phyloP scores from a whole-genome alignment of 2,329 filamentous ascomycete species.

The Sporothrix pseudoabietina region DNA sequence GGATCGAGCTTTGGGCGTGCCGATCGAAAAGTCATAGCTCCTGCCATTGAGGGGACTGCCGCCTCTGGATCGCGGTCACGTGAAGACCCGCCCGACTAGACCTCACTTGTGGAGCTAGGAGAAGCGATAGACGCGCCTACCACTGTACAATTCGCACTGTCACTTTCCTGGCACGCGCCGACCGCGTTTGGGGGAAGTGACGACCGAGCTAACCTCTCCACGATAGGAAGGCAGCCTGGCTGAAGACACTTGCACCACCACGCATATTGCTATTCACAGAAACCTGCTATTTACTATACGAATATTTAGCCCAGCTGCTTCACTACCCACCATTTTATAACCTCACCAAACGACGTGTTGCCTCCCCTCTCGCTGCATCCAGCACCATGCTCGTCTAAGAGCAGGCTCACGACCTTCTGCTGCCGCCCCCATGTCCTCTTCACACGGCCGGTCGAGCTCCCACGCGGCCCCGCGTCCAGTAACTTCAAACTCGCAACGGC shows the following conservation, averaged over 20 bases:
- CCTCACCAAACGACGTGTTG: background rate
- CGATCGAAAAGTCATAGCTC: slow-evolving; percentile 16
- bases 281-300: slow-evolving; percentile 12
- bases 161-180: slow-evolving; percentile 21
- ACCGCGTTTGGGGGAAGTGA: slow-evolving; percentile 27
- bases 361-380: background rate
- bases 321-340: background rate
- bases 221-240: slow-evolving; percentile 12
- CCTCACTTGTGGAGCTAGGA: background rate
- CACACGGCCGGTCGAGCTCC: slow-evolving; percentile 36
- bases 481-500: slow-evolving; percentile 34
- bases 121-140: background rate
- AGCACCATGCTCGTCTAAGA: slow-evolving; percentile 25
- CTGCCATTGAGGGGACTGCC: background rate
- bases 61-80: background rate
- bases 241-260: slow-evolving; percentile 10
- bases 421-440: slow-evolving; percentile 28
- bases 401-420: background rate
- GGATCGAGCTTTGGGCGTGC: slow-evolving; percentile 27
- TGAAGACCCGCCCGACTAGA: slow-evolving; percentile 12
- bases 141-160: slow-evolving; percentile 29
- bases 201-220: slow-evolving; percentile 15
- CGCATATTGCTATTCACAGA: background rate
- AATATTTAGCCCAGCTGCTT: background rate
- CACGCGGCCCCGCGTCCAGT: slow-evolving; percentile 54